Conservation (phyloP, 164 flowering plant genomes). For the Akebia trifoliata region DNA sequence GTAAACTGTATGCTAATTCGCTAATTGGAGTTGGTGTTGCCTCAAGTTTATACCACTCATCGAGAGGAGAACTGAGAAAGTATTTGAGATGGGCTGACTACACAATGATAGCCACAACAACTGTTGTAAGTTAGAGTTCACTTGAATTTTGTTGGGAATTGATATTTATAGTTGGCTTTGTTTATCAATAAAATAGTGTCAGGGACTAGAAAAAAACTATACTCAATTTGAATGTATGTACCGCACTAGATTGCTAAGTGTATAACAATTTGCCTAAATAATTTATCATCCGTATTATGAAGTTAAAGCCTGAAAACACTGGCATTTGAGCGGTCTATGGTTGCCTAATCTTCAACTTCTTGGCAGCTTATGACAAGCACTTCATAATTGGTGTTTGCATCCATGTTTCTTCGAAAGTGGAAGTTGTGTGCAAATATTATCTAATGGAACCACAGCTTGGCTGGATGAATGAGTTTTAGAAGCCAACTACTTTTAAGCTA, state of each 20-base stretch:
- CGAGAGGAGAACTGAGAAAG: conserved; percentile 71
- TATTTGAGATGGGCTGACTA: conserved; percentile 91
- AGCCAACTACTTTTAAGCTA: too few species aligned
- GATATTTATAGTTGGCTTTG: neutral
- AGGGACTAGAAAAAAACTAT: neutral
- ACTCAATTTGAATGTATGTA: neutral
- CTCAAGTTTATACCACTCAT: conserved; percentile 83
- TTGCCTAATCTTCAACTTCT: too few species aligned
- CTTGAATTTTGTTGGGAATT: neutral
- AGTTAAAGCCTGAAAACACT: neutral
- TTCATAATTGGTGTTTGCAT: too few species aligned
- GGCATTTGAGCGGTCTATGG: too few species aligned
- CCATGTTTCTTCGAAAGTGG: too few species aligned
- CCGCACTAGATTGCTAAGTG: neutral
- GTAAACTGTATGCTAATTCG: conserved; percentile 83
- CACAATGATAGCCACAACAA: conserved; percentile 92
- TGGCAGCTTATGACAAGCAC: too few species aligned
- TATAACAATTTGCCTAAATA: neutral
- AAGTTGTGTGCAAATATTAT: too few species aligned
- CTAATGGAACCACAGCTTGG: too few species aligned
- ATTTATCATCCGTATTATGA: too few species aligned
- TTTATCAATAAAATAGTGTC: neutral
- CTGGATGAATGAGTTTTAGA: too few species aligned
- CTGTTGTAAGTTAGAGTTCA: conserved; percentile 58
- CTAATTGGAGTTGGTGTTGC: conserved; percentile 95